Evolutionary conservation across 345 rosid genomes (phyloP), one percentile per base, ranked within the genome.

Genomic region (Sonneratia alba): DNA sequence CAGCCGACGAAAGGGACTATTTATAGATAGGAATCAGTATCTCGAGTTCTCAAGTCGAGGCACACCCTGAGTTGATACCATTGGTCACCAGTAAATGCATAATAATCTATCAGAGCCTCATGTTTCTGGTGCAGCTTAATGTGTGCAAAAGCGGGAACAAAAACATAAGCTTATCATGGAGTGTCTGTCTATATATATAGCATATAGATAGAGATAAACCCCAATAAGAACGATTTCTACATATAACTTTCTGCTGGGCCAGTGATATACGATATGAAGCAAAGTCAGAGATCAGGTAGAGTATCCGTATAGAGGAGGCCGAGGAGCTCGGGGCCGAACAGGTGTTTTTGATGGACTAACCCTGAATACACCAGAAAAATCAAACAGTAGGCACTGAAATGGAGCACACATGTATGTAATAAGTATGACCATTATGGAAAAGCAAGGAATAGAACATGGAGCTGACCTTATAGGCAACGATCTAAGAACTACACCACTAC

Each of bases 261-360:
- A 4, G 32, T 6, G 13, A 13, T 42, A 42, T 42, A 42, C 45
- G 10, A 2, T 42, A 9, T 4, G 12, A 13, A 34, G 19, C 14
- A 0, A 57, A 62, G 66, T 62, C 38, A 62, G 37, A 62, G 66
- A 62, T 27, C 66, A 34, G 66, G 27, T 32, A 8, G 72, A 75
- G 36, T 24, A 42, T 83, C 79, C 90, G 64, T 88, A 87, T 79
- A 83, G 79, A 47, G 92, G 87, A 80, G 78, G 82, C 45, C 98
- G 93, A 51, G 97, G 89, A 81, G 87, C 77, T 4, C 97, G 96
- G 0, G 97, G 98, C 75, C 98, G 89, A 73, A 93, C 98, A 42
- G 98, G 97, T 6, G 98, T 93, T 86, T 93, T 93, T n/a, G 98
- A 93, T 64, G 98, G 98, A 81, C 98, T 93, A 67, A 93, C 92